phyloP scores from a whole-genome alignment of 1,139 yeast genomes.

The Debaryomyces subglobosus region DNA sequence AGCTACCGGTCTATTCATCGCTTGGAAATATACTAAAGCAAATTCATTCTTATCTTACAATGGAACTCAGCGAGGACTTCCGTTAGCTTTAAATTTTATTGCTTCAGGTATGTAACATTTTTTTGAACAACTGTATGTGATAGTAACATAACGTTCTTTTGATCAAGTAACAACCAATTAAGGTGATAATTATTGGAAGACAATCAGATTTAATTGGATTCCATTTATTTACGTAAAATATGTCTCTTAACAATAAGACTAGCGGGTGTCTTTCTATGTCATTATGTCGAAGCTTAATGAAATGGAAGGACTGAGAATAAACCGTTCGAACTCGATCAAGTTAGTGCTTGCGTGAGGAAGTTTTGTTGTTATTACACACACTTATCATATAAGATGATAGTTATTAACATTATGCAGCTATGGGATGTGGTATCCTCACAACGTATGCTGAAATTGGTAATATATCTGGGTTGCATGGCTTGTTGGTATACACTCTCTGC shows the following conservation, averaged over 20 bases:
- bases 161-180: background rate
- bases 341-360: conserved; percentile 87
- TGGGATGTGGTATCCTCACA: conserved; percentile 89
- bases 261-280: conserved; percentile 54
- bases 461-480: conserved; percentile 83
- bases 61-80: conserved; percentile 79
- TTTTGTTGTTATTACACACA: conserved; percentile 18
- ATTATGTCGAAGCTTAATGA: conserved; percentile 12
- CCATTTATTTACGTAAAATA: background rate
- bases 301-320: conserved; percentile 60
- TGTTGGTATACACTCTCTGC: conserved; percentile 76
- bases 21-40: conserved; percentile 51
- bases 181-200: background rate
- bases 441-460: conserved; percentile 89
- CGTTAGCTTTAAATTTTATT: conserved; percentile 79
- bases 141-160: background rate
- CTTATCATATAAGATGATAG: background rate
- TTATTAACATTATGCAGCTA: conserved; percentile 45
- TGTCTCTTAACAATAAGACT: conserved; percentile 19
- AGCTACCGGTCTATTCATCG: conserved; percentile 59
- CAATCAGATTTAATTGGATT: background rate
- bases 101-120: conserved; percentile 74
- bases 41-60: conserved; percentile 71
- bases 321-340: conserved; percentile 90
- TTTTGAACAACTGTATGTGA: background rate